A percentile compares a stretch with the other conserved stretches of the same genome.
These are phyloP conservation scores for Thermothelomyces thermophilus DNA, from an alignment of 2,329 filamentous ascomycete genomes.

Conservation along the genomic window DNA sequence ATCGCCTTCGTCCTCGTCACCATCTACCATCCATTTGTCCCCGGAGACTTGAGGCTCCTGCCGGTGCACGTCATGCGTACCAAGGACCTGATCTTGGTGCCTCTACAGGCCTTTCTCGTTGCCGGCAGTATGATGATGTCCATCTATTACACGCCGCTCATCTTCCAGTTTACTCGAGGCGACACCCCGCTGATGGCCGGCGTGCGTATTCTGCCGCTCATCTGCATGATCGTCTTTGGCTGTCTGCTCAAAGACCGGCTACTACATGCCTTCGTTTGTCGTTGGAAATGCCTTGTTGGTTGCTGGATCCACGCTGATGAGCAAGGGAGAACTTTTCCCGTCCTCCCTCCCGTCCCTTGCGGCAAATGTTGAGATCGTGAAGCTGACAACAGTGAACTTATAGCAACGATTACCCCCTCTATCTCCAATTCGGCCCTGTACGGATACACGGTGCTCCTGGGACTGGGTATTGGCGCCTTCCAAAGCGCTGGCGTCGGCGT, in stretches of 20 bases:
- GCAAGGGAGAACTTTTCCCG: not conserved
- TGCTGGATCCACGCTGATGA: not conserved
- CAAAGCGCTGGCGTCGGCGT: not conserved
- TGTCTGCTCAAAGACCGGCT: slow-evolving; percentile 20
- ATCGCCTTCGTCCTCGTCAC: not conserved
- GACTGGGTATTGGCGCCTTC: not conserved
- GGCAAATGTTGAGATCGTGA: no score
- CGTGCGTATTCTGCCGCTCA: slow-evolving; percentile 36
- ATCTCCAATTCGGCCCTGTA: not conserved
- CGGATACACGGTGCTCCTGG: not conserved
- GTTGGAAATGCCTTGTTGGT: not conserved
- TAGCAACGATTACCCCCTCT: not conserved
- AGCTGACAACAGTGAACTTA: not conserved
- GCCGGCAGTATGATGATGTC: slow-evolving; percentile 33
- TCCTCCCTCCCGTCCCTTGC: no score
- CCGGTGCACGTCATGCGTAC: slow-evolving; percentile 36
- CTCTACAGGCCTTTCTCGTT: slow-evolving; percentile 35
- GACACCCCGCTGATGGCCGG: slow-evolving; percentile 36
- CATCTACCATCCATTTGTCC: not conserved
- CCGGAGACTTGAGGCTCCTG: slow-evolving; percentile 28
- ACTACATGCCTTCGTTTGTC: not conserved
- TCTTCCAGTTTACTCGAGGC: slow-evolving; percentile 42
- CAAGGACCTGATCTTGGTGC: slow-evolving; percentile 23
- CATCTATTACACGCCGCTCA: slow-evolving; percentile 46
- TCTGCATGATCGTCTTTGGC: slow-evolving; percentile 30